These are phyloP conservation scores for Microdochium nivale DNA, from an alignment of 2,329 filamentous ascomycete species.

Conservation along the genomic window DNA sequence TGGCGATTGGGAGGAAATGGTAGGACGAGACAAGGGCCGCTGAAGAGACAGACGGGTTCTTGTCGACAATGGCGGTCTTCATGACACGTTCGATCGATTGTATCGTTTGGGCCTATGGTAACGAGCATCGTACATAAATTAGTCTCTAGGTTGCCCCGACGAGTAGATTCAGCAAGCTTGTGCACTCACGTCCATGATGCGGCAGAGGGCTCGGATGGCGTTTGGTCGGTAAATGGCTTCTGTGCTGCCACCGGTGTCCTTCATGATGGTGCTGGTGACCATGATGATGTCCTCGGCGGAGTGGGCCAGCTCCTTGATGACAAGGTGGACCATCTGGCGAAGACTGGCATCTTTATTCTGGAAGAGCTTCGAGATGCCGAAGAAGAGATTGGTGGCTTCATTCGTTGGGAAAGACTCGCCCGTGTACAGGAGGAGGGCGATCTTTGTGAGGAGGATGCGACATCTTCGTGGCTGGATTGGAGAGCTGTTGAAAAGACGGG, in stretches of 20 bases:
- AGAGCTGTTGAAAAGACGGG: constrained; percentile 94
- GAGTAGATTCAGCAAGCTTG: background rate
- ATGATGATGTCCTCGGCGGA: constrained; percentile 99
- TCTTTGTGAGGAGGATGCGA: constrained; percentile 94
- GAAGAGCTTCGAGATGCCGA: constrained; percentile 97
- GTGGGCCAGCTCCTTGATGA: constrained; percentile 93
- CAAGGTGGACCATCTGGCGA: constrained; percentile 96
- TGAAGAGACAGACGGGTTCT: constrained; percentile 94
- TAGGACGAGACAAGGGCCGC: constrained; percentile 95
- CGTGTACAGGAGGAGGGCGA: constrained; percentile 90
- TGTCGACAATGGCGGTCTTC: constrained; percentile 99
- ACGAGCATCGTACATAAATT: background rate
- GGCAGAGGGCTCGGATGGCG: constrained; percentile 88
- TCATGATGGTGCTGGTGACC: constrained; percentile 99
- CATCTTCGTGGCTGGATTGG: constrained; percentile 96
- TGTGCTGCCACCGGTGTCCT: constrained; percentile 92
- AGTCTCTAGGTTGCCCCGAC: background rate
- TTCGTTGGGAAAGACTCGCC: constrained; percentile 95
- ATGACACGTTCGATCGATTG: constrained; percentile 97
- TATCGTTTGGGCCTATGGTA: constrained; percentile 72
- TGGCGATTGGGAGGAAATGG: constrained; percentile 91
- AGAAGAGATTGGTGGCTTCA: constrained; percentile 97
- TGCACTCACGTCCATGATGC: constrained; percentile 76
- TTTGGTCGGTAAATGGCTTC: constrained; percentile 93
- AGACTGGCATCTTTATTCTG: constrained; percentile 98